These are phyloP conservation scores for Aspergillus eucalypticola DNA, from an alignment of 2,329 filamentous ascomycete species.

Conservation along the genomic window DNA sequence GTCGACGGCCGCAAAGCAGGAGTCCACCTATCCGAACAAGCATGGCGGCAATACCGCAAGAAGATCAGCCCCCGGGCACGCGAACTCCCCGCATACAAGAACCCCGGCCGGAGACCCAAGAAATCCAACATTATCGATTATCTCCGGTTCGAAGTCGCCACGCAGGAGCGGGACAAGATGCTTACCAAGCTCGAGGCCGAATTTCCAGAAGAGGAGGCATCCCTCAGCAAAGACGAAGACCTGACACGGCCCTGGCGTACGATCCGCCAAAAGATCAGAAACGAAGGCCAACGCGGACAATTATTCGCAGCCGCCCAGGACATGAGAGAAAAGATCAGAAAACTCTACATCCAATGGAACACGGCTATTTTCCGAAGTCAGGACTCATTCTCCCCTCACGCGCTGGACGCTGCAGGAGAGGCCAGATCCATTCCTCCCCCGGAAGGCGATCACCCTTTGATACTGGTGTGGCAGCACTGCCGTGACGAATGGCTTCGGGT, in stretches of 20 bases:
- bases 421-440: constrained; percentile 35
- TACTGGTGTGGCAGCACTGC: constrained; percentile 37
- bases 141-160: constrained; percentile 45
- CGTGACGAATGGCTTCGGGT: constrained; percentile 34
- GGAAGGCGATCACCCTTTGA: constrained; percentile 33
- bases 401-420: constrained; percentile 30
- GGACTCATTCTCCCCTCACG: constrained; percentile 23
- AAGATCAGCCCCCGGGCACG: constrained; percentile 32
- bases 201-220: constrained; percentile 25
- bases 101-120: constrained; percentile 25
- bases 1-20: constrained; percentile 50
- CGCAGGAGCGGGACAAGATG: constrained; percentile 30
- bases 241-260: constrained; percentile 36
- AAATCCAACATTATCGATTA: constrained; percentile 46
- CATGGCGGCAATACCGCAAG: constrained; percentile 41
- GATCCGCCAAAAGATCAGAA: constrained; percentile 23
- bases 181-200: constrained; percentile 33
- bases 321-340: constrained; percentile 23
- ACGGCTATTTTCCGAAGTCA: constrained; percentile 8
- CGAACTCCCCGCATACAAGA: constrained; percentile 42
- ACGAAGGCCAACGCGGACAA: constrained; percentile 14
- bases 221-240: constrained; percentile 33
- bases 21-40: constrained; percentile 41
- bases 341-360: constrained; percentile 24
- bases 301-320: constrained; percentile 23